Conservation (phyloP, 805 yeast species). For the Cyberlindnera sargentensis region DNA sequence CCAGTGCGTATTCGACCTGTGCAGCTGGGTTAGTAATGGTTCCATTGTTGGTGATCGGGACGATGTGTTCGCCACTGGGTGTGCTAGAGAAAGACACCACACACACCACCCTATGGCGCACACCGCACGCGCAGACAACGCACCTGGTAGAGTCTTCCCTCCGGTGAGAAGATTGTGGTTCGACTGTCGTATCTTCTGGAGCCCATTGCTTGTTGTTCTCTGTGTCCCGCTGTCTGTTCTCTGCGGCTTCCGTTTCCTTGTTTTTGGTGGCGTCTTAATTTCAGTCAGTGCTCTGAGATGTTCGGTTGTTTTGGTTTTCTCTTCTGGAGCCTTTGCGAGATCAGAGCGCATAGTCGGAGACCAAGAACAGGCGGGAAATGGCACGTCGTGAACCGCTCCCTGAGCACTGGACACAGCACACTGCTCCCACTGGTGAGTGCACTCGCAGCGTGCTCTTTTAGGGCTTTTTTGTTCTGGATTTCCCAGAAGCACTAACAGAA, state of each 20-base stretch:
- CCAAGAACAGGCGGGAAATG: too few relatives aligned
- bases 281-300: neutral
- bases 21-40: conserved; percentile 2
- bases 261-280: neutral
- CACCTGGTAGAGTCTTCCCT: conserved; percentile 93
- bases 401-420: neutral
- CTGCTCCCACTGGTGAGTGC: neutral
- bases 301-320: neutral
- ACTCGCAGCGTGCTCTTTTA: neutral
- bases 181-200: conserved; percentile 99
- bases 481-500: neutral
- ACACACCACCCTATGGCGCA: neutral
- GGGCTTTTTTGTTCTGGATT: too few relatives aligned
- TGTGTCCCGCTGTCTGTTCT: too few relatives aligned
- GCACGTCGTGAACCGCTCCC: neutral
- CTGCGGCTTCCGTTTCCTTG: too few relatives aligned
- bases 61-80: neutral
- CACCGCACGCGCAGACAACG: neutral
- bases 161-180: conserved; percentile 98
- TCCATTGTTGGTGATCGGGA: neutral
- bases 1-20: conserved; percentile 89
- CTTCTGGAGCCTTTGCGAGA: too few relatives aligned
- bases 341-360: too few relatives aligned
- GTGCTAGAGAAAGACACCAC: neutral
- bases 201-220: conserved; percentile 34